These are phyloP conservation scores for Botrytis tulipae DNA, from an alignment of 2,329 filamentous ascomycete genomes.

Conservation along the genomic window DNA sequence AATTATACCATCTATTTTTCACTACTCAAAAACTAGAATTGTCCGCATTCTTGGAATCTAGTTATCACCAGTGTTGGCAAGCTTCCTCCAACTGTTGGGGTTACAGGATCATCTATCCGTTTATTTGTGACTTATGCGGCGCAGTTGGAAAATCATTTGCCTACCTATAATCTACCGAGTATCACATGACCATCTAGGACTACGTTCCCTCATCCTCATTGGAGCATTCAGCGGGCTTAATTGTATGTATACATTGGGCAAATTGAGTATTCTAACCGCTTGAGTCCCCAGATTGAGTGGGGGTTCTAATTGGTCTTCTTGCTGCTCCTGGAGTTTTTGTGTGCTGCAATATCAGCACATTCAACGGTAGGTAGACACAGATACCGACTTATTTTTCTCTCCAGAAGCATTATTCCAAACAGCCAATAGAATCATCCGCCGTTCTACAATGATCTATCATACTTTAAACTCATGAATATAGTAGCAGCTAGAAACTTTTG, in stretches of 20 bases:
- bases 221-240: too few relatives aligned
- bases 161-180: not conserved
- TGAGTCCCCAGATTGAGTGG: not conserved
- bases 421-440: not conserved
- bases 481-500: not conserved
- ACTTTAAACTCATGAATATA: not conserved
- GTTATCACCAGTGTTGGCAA: not conserved
- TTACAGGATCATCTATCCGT: not conserved
- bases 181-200: not conserved
- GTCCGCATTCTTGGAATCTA: not conserved
- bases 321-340: too few relatives aligned
- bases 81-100: not conserved
- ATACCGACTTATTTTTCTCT: not conserved
- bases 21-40: not conserved
- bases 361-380: not conserved
- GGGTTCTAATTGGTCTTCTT: not conserved
- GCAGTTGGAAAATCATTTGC: not conserved
- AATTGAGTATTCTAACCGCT: not conserved
- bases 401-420: not conserved
- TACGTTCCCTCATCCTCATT: not conserved
- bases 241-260: not conserved
- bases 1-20: not conserved
- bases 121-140: not conserved
- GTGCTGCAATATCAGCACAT: not conserved
- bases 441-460: not conserved